Evolutionary conservation across 2,329 filamentous ascomycete genomes (phyloP).

Genomic region (Trichoderma cornu-damae): DNA sequence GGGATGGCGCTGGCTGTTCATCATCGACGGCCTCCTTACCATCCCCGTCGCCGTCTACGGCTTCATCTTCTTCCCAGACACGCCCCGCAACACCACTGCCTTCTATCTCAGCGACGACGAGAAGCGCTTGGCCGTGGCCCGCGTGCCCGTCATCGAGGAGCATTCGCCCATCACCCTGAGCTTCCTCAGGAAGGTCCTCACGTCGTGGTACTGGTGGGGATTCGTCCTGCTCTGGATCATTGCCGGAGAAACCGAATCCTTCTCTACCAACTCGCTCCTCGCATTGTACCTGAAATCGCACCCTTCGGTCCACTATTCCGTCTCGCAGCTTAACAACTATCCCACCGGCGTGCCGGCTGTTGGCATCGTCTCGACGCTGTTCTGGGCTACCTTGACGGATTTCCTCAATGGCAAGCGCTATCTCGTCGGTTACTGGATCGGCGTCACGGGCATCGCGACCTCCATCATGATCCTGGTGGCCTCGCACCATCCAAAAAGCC

Average conservation of each 20-base stretch:
- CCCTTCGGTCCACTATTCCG: slow-evolving; percentile 39
- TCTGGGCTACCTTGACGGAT: slow-evolving; percentile 66
- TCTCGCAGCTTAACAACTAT: slow-evolving; percentile 52
- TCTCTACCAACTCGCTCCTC: slow-evolving; percentile 58
- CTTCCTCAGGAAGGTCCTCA: slow-evolving; percentile 52
- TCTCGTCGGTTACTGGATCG: slow-evolving; percentile 63
- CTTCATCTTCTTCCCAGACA: slow-evolving; percentile 37
- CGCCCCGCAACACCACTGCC: slow-evolving; percentile 42
- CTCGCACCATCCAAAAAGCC: slow-evolving; percentile 36
- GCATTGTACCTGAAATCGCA: slow-evolving; percentile 47
- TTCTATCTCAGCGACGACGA: slow-evolving; percentile 43
- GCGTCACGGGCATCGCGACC: slow-evolving; percentile 57
- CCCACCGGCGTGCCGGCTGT: slow-evolving; percentile 52
- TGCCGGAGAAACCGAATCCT: slow-evolving; percentile 66
- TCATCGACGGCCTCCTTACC: slow-evolving; percentile 57
- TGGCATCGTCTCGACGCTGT: slow-evolving; percentile 57
- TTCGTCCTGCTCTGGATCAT: slow-evolving; percentile 65
- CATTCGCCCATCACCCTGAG: slow-evolving; percentile 42
- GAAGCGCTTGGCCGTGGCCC: slow-evolving; percentile 38
- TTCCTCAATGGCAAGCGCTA: slow-evolving; percentile 58
- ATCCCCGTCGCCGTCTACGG: slow-evolving; percentile 34
- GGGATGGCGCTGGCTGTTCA: slow-evolving; percentile 67
- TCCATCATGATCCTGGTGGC: slow-evolving; percentile 57
- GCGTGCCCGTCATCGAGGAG: slow-evolving; percentile 37
- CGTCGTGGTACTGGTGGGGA: slow-evolving; percentile 60